phyloP scores from a whole-genome alignment of 2,329 filamentous ascomycete genomes.

The Fusarium devonianum region DNA sequence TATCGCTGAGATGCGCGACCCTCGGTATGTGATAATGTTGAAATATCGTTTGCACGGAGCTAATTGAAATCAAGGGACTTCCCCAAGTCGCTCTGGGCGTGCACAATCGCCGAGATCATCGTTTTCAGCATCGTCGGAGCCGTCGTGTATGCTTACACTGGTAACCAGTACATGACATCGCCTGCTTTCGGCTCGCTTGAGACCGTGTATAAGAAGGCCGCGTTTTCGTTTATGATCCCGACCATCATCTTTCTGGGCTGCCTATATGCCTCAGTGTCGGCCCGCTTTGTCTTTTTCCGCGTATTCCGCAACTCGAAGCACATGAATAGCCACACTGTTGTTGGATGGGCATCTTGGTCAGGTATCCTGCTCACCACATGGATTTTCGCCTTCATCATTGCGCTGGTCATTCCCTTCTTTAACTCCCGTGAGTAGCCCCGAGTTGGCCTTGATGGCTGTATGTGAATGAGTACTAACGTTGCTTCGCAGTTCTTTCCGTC shows the following conservation, averaged over 20 bases:
- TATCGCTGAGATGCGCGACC: conserved; percentile 89
- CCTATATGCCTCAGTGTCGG: conserved; percentile 87
- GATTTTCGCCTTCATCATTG: conserved; percentile 91
- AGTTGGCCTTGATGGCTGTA: neutral
- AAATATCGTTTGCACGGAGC: neutral
- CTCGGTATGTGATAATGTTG: conserved; percentile 47
- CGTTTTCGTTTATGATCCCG: conserved; percentile 95
- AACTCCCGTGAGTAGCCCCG: conserved; percentile 65
- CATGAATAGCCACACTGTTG: conserved; percentile 78
- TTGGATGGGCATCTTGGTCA: conserved; percentile 83
- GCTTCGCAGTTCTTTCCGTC: conserved; percentile 64
- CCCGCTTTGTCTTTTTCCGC: conserved; percentile 91
- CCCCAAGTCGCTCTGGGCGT: conserved; percentile 89
- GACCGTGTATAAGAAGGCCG: conserved; percentile 82
- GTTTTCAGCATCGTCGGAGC: conserved; percentile 84
- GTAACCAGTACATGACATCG: conserved; percentile 85
- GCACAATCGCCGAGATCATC: conserved; percentile 86
- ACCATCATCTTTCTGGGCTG: conserved; percentile 93
- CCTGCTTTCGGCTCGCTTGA: conserved; percentile 87
- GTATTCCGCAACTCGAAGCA: conserved; percentile 82
- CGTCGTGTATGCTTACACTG: conserved; percentile 86
- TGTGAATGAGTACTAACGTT: conserved; percentile 7
- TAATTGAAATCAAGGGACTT: conserved; percentile 69
- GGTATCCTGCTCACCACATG: conserved; percentile 74
- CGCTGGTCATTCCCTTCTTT: conserved; percentile 94